These are phyloP conservation scores for Pharnaceum exiguum DNA, from an alignment of 148 eudicot species.

Conservation along the genomic window DNA sequence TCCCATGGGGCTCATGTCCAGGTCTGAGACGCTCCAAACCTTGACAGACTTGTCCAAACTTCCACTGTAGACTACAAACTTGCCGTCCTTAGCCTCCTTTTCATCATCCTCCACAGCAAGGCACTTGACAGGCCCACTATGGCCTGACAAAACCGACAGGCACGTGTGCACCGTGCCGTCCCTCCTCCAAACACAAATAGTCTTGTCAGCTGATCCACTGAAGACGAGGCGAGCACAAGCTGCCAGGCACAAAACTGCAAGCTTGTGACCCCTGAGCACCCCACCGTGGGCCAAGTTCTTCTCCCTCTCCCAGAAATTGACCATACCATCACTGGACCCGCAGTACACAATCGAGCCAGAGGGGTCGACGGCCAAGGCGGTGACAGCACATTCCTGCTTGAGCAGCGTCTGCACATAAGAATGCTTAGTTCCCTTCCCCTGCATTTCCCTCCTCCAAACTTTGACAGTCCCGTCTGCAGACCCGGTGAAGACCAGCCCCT, in stretches of 20 bases:
- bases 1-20: slow-evolving; percentile 7
- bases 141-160: slow-evolving; percentile 47
- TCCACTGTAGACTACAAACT: slow-evolving; percentile 44
- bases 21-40: slow-evolving; percentile 46
- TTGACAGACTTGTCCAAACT: slow-evolving; percentile 61
- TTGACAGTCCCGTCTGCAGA: slow-evolving; percentile 73
- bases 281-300: slow-evolving; percentile 57
- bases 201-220: slow-evolving; percentile 76
- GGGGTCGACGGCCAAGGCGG: slow-evolving; percentile 50
- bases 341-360: slow-evolving; percentile 44
- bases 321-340: slow-evolving; percentile 61
- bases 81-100: slow-evolving; percentile 15
- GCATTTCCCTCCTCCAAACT: slow-evolving; percentile 54
- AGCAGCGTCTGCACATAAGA: slow-evolving; percentile 31
- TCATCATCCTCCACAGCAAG: slow-evolving; percentile 58
- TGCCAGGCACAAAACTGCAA: slow-evolving; percentile 56
- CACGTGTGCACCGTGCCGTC: slow-evolving; percentile 47
- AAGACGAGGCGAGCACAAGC: slow-evolving; percentile 45
- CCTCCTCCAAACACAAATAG: slow-evolving; percentile 65
- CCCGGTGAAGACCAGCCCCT: slow-evolving; percentile 50
- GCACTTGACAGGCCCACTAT: slow-evolving; percentile 64
- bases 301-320: slow-evolving; percentile 51
- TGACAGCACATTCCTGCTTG: slow-evolving; percentile 65
- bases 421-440: slow-evolving; percentile 43
- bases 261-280: slow-evolving; percentile 52